These are phyloP conservation scores for Panicum hallii DNA, from an alignment of 202 grass and related monocot genomes.

Conservation along the genomic window DNA sequence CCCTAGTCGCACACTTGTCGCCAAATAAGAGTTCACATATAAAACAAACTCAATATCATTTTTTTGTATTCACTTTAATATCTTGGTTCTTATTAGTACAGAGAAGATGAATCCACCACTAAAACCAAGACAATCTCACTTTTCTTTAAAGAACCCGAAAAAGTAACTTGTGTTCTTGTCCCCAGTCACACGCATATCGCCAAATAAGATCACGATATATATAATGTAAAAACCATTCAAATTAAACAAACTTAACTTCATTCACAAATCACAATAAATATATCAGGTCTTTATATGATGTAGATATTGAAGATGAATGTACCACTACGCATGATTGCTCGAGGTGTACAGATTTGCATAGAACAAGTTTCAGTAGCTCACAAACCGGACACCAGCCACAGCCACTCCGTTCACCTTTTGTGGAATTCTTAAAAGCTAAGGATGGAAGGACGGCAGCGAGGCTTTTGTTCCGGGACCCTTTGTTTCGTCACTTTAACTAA, in stretches of 20 bases:
- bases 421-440: constrained; percentile 40
- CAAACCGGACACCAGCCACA: neutral
- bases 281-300: neutral
- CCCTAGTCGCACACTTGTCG: neutral
- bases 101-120: neutral
- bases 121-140: neutral
- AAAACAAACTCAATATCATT: neutral
- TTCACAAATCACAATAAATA: too few species aligned
- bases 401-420: neutral
- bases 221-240: neutral
- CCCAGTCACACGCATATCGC: neutral
- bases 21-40: neutral
- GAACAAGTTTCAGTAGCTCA: neutral
- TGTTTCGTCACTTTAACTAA: constrained; percentile 21
- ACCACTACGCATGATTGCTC: neutral
- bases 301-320: neutral
- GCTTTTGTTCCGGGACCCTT: constrained; percentile 32
- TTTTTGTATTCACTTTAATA: neutral
- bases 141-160: neutral
- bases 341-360: neutral
- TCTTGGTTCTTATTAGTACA: too few species aligned
- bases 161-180: neutral
- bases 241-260: neutral
- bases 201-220: neutral
- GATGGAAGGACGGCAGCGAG: constrained; percentile 39